Percentiles rank a stretch among this genome's conserved stretches.
These are phyloP conservation scores for Penicillium sp. DNA, from an alignment of 2,329 filamentous ascomycete species.

Conservation along the genomic window DNA sequence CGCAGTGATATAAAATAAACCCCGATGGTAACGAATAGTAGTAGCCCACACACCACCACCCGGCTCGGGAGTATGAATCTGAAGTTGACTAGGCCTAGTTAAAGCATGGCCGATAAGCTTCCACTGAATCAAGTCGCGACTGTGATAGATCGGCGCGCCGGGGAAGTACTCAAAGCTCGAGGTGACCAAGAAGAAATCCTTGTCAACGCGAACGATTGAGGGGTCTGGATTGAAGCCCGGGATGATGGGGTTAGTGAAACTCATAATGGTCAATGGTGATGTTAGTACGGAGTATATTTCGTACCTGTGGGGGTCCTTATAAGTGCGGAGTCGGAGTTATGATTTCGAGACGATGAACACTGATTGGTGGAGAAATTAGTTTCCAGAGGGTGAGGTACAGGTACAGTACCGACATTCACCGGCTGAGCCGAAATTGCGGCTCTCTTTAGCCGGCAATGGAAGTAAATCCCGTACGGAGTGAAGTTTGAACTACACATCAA, in stretches of 20 bases:
- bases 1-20: slow-evolving; percentile 57
- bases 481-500: too few relatives aligned
- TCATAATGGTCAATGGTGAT: slow-evolving; percentile 21
- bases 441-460: background rate
- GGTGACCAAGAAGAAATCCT: slow-evolving; percentile 65
- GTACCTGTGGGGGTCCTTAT: background rate
- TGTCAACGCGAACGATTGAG: slow-evolving; percentile 57
- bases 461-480: background rate
- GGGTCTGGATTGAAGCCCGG: slow-evolving; percentile 69
- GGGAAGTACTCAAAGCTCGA: slow-evolving; percentile 69
- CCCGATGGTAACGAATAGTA: slow-evolving; percentile 53
- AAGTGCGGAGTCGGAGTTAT: slow-evolving; percentile 1
- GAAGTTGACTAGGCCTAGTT: slow-evolving; percentile 42
- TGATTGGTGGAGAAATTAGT: slow-evolving; percentile 16
- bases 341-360: background rate
- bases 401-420: background rate
- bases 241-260: slow-evolving; percentile 58
- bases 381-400: too few relatives aligned
- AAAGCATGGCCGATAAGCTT: slow-evolving; percentile 45
- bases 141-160: slow-evolving; percentile 66
- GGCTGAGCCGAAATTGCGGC: background rate
- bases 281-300: background rate
- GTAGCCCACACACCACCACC: slow-evolving; percentile 55
- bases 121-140: slow-evolving; percentile 54
- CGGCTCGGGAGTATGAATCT: slow-evolving; percentile 43